These are phyloP conservation scores for Microthlaspi erraticum DNA, from an alignment of 345 rosid species.

Conservation along the genomic window DNA sequence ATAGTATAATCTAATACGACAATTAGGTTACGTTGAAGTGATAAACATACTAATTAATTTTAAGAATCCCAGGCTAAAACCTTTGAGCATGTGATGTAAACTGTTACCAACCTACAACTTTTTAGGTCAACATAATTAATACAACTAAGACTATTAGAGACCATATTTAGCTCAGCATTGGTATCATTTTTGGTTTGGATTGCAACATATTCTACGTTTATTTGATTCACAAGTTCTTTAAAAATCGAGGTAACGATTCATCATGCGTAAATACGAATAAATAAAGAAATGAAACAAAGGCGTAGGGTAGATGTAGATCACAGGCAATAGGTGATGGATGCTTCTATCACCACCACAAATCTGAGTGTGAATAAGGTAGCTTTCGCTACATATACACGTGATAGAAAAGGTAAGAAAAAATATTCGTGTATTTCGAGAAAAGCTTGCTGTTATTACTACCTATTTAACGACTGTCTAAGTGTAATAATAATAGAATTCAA, in stretches of 20 bases:
- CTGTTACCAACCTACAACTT: conserved; percentile 28
- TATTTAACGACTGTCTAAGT: conserved; percentile 13
- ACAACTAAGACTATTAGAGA: conserved; percentile 24
- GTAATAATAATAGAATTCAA: conserved; percentile 10
- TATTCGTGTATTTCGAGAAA: conserved; percentile 1
- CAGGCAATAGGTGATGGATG: conserved; percentile 30
- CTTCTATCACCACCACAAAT: not conserved
- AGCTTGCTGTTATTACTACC: conserved; percentile 7
- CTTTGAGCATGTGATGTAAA: conserved; percentile 37
- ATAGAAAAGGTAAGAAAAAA: conserved; percentile 8
- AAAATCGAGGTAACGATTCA: not conserved
- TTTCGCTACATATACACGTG: conserved; percentile 30
- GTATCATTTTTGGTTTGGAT: conserved; percentile 10
- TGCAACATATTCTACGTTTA: conserved; percentile 4
- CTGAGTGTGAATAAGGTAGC: conserved; percentile 19
- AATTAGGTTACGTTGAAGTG: not conserved
- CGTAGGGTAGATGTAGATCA: conserved; percentile 28
- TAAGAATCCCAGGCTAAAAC: conserved; percentile 9
- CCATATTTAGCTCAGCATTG: conserved; percentile 26
- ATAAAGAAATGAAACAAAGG: not conserved
- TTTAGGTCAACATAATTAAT: conserved; percentile 34
- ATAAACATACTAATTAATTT: not conserved
- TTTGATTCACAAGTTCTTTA: not conserved
- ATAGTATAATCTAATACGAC: not conserved
- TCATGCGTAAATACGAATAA: conserved; percentile 12